A percentile compares a stretch with the other conserved stretches of the same genome.
Conservation (phyloP, 331 rosid species). For the Erythrophleum ivorense region DNA sequence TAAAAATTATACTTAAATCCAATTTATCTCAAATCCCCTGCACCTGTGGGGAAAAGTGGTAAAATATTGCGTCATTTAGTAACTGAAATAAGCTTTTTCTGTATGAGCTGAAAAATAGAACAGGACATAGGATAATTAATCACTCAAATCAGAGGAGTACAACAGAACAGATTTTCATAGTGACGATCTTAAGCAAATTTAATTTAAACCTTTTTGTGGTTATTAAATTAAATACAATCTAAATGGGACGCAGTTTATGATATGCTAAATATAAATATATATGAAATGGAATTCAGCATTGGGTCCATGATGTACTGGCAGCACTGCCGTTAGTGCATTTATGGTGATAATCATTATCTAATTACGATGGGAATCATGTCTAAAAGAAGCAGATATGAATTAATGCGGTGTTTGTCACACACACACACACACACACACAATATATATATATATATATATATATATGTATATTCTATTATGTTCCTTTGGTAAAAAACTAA, state of each 20-base stretch:
- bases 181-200: neutral
- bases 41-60: neutral
- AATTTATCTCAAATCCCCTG: neutral
- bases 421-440: too few species aligned
- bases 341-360: neutral
- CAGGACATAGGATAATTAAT: neutral
- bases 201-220: neutral
- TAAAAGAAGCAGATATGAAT: neutral
- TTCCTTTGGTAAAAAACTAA: too few species aligned
- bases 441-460: too few species aligned
- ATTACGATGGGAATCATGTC: constrained; percentile 11
- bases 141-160: neutral
- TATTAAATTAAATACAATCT: neutral
- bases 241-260: neutral
- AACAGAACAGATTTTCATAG: neutral
- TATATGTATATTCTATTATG: too few species aligned
- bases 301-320: neutral
- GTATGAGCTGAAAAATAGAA: neutral
- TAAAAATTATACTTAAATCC: too few species aligned
- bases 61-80: neutral
- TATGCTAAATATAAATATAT: neutral
- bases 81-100: neutral
- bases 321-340: neutral
- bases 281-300: neutral
- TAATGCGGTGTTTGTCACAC: neutral